Conservation (phyloP, 2,329 filamentous ascomycete genomes). For the Aureobasidium sp. region DNA sequence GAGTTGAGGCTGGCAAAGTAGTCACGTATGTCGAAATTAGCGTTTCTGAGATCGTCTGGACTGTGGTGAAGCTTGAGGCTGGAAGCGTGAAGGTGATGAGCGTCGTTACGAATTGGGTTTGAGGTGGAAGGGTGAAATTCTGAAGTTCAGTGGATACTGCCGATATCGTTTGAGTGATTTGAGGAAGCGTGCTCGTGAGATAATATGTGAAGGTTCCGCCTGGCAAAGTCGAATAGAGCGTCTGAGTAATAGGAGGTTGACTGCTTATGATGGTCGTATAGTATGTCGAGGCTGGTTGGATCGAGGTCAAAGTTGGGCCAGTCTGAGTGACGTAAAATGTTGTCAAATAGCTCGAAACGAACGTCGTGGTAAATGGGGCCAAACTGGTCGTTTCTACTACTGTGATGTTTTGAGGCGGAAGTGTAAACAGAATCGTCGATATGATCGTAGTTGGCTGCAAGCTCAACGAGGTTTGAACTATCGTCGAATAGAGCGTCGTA, state of each 20-base stretch:
- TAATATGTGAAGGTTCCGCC: neutral
- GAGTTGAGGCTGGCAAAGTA: neutral
- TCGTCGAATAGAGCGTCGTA: neutral
- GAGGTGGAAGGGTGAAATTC: neutral
- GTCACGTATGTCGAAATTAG: neutral
- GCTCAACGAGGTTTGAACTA: neutral
- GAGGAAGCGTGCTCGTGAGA: neutral
- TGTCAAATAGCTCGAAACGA: neutral
- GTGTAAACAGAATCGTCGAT: neutral
- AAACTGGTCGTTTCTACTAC: neutral
- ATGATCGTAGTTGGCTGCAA: neutral
- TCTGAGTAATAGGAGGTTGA: neutral
- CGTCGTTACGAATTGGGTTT: neutral
- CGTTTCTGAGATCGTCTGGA: neutral
- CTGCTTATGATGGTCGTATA: neutral
- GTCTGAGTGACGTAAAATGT: neutral
- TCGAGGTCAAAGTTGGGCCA: neutral
- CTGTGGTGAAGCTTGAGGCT: neutral
- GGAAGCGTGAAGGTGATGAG: neutral
- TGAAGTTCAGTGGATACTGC: neutral
- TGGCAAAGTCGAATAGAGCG: neutral
- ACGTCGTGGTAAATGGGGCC: neutral
- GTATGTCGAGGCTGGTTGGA: neutral
- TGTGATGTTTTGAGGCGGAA: neutral
- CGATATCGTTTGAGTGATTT: neutral